Percentiles rank a stretch among this genome's conserved stretches.
Conservation (phyloP, 225 moss, liverwort and hornwort genomes). For the Bryum argenteum region DNA sequence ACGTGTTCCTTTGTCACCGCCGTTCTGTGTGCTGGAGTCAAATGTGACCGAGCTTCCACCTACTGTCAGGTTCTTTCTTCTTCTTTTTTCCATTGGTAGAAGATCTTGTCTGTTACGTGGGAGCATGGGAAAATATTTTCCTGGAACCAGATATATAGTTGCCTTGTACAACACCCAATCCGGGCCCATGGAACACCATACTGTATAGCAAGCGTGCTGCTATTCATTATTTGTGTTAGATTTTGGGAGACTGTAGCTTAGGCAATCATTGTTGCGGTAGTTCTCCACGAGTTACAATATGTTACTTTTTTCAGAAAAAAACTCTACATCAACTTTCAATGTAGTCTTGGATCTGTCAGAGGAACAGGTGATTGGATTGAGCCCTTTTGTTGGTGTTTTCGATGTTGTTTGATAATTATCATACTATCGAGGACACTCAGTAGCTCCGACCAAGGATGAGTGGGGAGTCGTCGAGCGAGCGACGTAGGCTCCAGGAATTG, state of each 20-base stretch:
- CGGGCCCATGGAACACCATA: background rate
- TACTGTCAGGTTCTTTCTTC: background rate
- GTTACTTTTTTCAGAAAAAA: background rate
- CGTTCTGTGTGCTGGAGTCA: background rate
- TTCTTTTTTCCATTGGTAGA: background rate
- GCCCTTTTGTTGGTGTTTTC: background rate
- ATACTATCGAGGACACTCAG: slow-evolving; percentile 1
- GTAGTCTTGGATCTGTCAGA: background rate
- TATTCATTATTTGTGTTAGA: slow-evolving; percentile 17
- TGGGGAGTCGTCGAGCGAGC: background rate
- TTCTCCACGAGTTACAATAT: slow-evolving; percentile 1
- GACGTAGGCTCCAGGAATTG: background rate
- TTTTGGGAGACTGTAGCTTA: slow-evolving; percentile 15
- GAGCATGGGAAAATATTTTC: background rate
- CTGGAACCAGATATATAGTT: background rate
- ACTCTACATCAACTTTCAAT: slow-evolving; percentile 14
- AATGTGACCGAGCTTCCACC: slow-evolving; percentile 2
- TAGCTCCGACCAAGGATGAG: background rate
- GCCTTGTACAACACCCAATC: slow-evolving; percentile 6
- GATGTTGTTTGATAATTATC: background rate
- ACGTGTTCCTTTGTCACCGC: background rate
- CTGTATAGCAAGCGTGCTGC: background rate
- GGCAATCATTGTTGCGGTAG: slow-evolving; percentile 27
- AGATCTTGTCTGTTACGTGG: slow-evolving; percentile 25
- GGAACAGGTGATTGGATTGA: slow-evolving; percentile 1